Evolutionary conservation across 345 rosid species (phyloP).

Genomic region (Eucalyptus victrix): DNA sequence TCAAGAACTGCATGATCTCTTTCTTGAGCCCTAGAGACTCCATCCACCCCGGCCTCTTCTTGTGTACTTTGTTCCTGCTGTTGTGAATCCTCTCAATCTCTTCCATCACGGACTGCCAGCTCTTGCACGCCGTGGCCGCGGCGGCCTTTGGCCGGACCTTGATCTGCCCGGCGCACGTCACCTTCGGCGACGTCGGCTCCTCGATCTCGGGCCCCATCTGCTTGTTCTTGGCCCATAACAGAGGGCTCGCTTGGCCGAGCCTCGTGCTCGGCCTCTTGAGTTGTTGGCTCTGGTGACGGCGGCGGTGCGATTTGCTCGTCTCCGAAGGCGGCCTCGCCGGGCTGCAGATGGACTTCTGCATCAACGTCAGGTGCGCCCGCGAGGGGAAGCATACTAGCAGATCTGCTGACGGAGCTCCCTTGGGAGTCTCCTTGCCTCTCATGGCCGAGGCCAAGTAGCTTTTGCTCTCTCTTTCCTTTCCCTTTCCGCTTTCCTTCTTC

Average conservation of each 20-base stretch:
- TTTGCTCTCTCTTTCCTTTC: background rate
- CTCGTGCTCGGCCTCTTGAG: slow-evolving; percentile 21
- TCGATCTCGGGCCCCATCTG: slow-evolving; percentile 32
- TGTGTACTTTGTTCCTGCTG: background rate
- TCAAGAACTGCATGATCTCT: slow-evolving; percentile 24
- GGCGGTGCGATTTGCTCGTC: slow-evolving; percentile 27
- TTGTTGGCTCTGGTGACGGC: slow-evolving; percentile 10
- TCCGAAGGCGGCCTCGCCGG: slow-evolving; percentile 44
- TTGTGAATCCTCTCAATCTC: slow-evolving; percentile 8
- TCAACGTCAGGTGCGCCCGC: slow-evolving; percentile 49
- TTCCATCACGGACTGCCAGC: slow-evolving; percentile 34
- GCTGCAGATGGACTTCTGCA: slow-evolving; percentile 64
- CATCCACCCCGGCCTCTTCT: slow-evolving; percentile 14
- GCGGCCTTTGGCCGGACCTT: slow-evolving; percentile 52
- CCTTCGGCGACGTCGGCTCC: slow-evolving; percentile 88
- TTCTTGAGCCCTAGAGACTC: slow-evolving; percentile 17
- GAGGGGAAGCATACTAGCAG: slow-evolving; percentile 81
- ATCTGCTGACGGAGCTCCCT: slow-evolving; percentile 59
- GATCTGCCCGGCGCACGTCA: slow-evolving; percentile 93
- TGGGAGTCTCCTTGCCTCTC: slow-evolving; percentile 57
- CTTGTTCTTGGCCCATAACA: slow-evolving; percentile 53
- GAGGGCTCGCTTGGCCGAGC: slow-evolving; percentile 38
- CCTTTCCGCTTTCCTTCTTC: background rate
- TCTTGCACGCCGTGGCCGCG: slow-evolving; percentile 30
- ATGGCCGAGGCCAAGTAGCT: slow-evolving; percentile 3